Conservation (phyloP, 805 yeast genomes). For the Kuraishia floccosa region DNA sequence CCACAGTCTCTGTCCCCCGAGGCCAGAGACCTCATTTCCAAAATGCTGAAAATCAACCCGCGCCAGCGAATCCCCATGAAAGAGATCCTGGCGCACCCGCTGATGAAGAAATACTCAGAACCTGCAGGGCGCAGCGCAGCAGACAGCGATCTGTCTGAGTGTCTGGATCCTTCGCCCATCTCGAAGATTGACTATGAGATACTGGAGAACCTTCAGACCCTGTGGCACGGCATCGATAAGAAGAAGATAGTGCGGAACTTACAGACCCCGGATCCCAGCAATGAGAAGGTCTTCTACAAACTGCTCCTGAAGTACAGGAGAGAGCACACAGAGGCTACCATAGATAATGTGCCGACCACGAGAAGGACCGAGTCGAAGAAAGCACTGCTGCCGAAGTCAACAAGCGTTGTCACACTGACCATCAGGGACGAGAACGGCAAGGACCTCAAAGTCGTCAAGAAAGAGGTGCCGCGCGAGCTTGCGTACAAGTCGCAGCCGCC, state of each 20-base stretch:
- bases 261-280: constrained; percentile 10
- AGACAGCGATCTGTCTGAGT: constrained; percentile 32
- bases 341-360: neutral
- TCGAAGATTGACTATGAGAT: constrained; percentile 34
- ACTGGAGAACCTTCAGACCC: constrained; percentile 39
- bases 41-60: constrained; percentile 81
- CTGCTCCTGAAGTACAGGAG: constrained; percentile 19
- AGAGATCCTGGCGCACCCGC: constrained; percentile 71
- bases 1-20: constrained; percentile 71
- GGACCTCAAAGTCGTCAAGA: constrained; percentile 14
- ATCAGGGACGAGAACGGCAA: constrained; percentile 21
- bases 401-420: constrained; percentile 18
- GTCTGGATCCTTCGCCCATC: constrained; percentile 13
- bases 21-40: constrained; percentile 75
- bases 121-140: constrained; percentile 35
- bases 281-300: constrained; percentile 25
- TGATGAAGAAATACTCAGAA: constrained; percentile 63
- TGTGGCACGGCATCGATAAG: constrained; percentile 43
- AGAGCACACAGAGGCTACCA: constrained; percentile 10
- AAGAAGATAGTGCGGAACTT: constrained; percentile 16
- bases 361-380: neutral
- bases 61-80: constrained; percentile 65
- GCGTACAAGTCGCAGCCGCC: constrained; percentile 16
- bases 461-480: constrained; percentile 18
- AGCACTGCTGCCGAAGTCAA: constrained; percentile 14